Evolutionary conservation across 352 stramenopile species (phyloP).

Genomic region (Achlya hypogyna): DNA sequence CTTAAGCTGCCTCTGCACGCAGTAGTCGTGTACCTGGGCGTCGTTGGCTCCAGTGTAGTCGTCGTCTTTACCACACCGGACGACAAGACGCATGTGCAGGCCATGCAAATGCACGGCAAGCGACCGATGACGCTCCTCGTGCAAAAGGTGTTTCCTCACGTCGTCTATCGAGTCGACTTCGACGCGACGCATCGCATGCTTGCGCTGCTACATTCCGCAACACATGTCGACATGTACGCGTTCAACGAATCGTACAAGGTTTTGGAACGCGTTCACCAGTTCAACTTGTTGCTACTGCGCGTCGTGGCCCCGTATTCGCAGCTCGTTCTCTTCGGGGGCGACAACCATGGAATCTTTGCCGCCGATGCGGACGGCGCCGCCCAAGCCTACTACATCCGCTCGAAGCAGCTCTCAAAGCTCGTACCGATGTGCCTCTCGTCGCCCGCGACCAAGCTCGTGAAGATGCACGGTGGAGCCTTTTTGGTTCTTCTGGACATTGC

Average conservation of each 20-base stretch:
- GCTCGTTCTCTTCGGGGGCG: slow-evolving; percentile 10
- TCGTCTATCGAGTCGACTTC: neutral
- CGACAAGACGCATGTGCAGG: neutral
- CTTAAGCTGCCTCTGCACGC: neutral
- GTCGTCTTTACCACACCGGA: neutral
- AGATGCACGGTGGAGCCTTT: slow-evolving; percentile 19
- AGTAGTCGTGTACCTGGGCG: neutral
- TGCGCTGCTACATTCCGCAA: neutral
- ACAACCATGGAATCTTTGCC: slow-evolving; percentile 7
- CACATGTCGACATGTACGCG: neutral
- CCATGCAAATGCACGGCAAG: neutral
- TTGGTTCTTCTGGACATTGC: slow-evolving; percentile 27
- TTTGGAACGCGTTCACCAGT: neutral
- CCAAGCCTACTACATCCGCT: slow-evolving; percentile 9
- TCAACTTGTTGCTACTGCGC: neutral
- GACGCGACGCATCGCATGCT: neutral
- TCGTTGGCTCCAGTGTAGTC: neutral
- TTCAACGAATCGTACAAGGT: slow-evolving; percentile 19
- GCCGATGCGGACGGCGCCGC: neutral
- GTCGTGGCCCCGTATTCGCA: neutral
- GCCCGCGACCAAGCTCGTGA: slow-evolving; percentile 1
- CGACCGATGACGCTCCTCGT: neutral
- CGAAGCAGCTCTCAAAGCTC: slow-evolving; percentile 5
- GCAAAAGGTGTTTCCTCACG: neutral
- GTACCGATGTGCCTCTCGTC: neutral